Conservation (phyloP, 208 protist species). For the Crithidia mellificae region DNA sequence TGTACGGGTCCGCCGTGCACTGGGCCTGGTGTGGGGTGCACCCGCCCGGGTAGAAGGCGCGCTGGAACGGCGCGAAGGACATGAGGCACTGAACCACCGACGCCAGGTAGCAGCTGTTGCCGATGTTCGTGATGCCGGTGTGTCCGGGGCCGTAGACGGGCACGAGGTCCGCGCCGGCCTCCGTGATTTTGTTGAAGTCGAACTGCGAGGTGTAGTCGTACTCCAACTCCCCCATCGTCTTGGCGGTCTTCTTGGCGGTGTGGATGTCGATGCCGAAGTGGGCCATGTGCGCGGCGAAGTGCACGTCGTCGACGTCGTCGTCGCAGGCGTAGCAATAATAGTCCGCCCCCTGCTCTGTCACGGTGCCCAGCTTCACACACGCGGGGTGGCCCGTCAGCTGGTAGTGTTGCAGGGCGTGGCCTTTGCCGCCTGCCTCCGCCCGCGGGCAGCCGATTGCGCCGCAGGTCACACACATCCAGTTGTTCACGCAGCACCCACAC, state of each 20-base stretch:
- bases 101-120: constrained; percentile 98
- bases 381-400: constrained; percentile 85
- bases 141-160: constrained; percentile 93
- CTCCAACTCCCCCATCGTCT: constrained; percentile 96
- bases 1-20: constrained; percentile 65
- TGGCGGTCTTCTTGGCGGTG: constrained; percentile 93
- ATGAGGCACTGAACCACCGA: constrained; percentile 95
- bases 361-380: constrained; percentile 97
- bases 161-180: constrained; percentile 81
- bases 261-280: constrained; percentile 96
- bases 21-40: constrained; percentile 50
- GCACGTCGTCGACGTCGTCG: constrained; percentile 93
- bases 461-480: constrained; percentile 96
- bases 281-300: constrained; percentile 92
- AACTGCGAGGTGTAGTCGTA: constrained; percentile 96
- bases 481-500: constrained; percentile 91
- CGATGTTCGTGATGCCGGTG: constrained; percentile 96
- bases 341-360: constrained; percentile 86
- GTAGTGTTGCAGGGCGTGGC: constrained; percentile 94
- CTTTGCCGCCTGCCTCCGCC: constrained; percentile 93
- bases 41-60: constrained; percentile 63
- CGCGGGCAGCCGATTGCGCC: constrained; percentile 94
- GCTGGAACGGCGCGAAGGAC: constrained; percentile 69
- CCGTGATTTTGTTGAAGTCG: constrained; percentile 93
- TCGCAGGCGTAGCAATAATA: constrained; percentile 96